Percentiles rank a stretch among this genome's conserved stretches.
phyloP scores from a whole-genome alignment of 2,329 filamentous ascomycete species.

The Exophiala mesophila region DNA sequence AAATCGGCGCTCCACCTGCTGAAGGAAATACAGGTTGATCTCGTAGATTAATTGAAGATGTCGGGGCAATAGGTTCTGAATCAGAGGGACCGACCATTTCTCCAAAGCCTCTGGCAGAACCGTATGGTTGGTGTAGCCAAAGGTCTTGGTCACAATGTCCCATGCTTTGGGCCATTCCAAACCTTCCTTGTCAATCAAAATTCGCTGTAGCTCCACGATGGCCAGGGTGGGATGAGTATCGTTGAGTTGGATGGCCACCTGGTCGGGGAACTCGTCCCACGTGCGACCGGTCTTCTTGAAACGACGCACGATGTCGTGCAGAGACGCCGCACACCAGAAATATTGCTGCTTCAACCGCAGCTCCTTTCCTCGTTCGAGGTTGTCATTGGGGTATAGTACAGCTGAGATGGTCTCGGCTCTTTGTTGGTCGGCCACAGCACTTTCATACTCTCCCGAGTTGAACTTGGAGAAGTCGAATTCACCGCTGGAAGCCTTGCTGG shows the following conservation, averaged over 20 bases:
- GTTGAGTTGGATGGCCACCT: constrained; percentile 95
- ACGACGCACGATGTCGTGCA: constrained; percentile 91
- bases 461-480: constrained; percentile 99
- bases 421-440: constrained; percentile 95
- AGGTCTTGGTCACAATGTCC: constrained; percentile 71
- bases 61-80: constrained; percentile 88
- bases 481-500: constrained; percentile 91
- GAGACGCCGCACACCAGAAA: constrained; percentile 97
- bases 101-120: constrained; percentile 94
- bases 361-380: constrained; percentile 93
- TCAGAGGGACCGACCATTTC: constrained; percentile 92
- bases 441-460: constrained; percentile 97
- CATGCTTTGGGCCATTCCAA: constrained; percentile 92
- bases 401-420: constrained; percentile 98
- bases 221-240: constrained; percentile 96
- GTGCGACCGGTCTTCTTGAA: constrained; percentile 95
- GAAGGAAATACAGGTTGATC: constrained; percentile 92
- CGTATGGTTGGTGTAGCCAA: constrained; percentile 98
- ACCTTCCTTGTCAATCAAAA: constrained; percentile 82
- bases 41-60: constrained; percentile 98
- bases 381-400: constrained; percentile 96
- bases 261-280: constrained; percentile 89
- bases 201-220: constrained; percentile 91
- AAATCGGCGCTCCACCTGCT: constrained; percentile 82
- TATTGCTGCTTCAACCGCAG: constrained; percentile 98